Percentiles rank a stretch among this genome's conserved stretches.
Evolutionary conservation across 352 stramenopile species (phyloP).

Genomic region (Pilasporangium apinafurcum): DNA sequence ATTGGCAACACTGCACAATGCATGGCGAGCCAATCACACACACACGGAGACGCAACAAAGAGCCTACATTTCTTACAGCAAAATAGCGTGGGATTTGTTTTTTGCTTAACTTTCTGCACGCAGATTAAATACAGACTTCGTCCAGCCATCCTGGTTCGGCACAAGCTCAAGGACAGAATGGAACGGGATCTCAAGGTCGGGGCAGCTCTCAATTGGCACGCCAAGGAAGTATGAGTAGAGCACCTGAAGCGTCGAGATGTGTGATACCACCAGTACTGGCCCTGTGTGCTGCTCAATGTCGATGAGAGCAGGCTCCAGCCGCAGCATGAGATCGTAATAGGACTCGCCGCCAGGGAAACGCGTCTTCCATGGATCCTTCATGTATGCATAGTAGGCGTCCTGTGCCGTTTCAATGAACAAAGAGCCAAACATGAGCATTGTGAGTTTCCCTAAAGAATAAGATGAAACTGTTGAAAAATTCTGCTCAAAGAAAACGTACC

Average conservation of each 20-base stretch:
- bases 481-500: constrained; percentile 11
- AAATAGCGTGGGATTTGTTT: too few relatives aligned
- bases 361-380: constrained; percentile 70
- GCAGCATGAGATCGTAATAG: constrained; percentile 92
- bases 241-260: constrained; percentile 83
- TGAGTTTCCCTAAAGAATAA: background rate
- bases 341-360: constrained; percentile 89
- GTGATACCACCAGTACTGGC: constrained; percentile 77
- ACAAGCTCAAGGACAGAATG: constrained; percentile 82
- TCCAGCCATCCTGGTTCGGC: constrained; percentile 74
- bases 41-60: too few relatives aligned
- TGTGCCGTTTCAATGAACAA: constrained; percentile 17
- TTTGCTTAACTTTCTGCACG: too few relatives aligned
- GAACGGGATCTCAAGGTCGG: constrained; percentile 78
- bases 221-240: constrained; percentile 86
- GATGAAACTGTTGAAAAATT: background rate
- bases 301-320: constrained; percentile 89
- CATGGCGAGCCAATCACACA: background rate
- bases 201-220: constrained; percentile 69
- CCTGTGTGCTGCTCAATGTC: constrained; percentile 89
- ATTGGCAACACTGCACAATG: background rate
- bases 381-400: constrained; percentile 61
- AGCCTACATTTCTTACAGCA: too few relatives aligned
- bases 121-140: constrained; percentile 82
- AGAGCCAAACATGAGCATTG: too few relatives aligned